A percentile compares a stretch with the other conserved stretches of the same genome.
These are phyloP conservation scores for Fusarium praegraminearum DNA, from an alignment of 2,329 filamentous ascomycete species.

Conservation along the genomic window DNA sequence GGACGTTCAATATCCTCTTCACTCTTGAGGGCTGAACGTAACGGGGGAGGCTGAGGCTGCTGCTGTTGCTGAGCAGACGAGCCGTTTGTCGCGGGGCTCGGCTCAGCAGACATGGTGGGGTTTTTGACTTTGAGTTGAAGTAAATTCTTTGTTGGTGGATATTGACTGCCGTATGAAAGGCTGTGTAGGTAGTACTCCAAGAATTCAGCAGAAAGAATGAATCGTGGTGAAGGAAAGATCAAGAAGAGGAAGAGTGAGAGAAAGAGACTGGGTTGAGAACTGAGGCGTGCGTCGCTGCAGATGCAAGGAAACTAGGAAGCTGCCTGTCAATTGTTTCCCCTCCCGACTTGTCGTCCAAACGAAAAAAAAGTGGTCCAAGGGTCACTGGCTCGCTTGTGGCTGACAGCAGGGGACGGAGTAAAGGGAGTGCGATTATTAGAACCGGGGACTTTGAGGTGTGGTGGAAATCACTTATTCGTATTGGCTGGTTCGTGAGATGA, in stretches of 20 bases:
- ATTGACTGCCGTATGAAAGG: not conserved
- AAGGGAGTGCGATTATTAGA: conserved; percentile 43
- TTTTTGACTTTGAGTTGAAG: not conserved
- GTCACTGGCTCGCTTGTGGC: conserved; percentile 29
- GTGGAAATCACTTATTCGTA: conserved; percentile 34
- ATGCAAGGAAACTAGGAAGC: conserved; percentile 42
- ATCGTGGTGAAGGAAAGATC: conserved; percentile 18
- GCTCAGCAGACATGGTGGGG: conserved; percentile 47
- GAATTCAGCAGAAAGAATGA: conserved; percentile 1
- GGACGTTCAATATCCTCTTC: conserved; percentile 58
- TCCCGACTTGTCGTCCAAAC: conserved; percentile 24
- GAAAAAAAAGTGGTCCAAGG: conserved; percentile 38
- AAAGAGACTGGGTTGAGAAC: conserved; percentile 31
- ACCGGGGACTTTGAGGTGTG: conserved; percentile 36
- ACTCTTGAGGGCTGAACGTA: conserved; percentile 59
- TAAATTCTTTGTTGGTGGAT: not conserved
- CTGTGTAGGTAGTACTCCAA: not conserved
- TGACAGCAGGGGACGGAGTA: conserved; percentile 14
- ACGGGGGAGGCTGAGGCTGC: conserved; percentile 46
- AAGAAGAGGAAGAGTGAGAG: not conserved
- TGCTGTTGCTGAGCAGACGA: conserved; percentile 33
- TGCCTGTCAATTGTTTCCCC: conserved; percentile 36
- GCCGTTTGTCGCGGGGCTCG: conserved; percentile 43
- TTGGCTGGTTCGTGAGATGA: conserved; percentile 29
- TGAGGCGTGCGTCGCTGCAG: conserved; percentile 40